These are phyloP conservation scores for Brettanomyces sp. DNA, from an alignment of 805 yeast genomes.

Conservation along the genomic window DNA sequence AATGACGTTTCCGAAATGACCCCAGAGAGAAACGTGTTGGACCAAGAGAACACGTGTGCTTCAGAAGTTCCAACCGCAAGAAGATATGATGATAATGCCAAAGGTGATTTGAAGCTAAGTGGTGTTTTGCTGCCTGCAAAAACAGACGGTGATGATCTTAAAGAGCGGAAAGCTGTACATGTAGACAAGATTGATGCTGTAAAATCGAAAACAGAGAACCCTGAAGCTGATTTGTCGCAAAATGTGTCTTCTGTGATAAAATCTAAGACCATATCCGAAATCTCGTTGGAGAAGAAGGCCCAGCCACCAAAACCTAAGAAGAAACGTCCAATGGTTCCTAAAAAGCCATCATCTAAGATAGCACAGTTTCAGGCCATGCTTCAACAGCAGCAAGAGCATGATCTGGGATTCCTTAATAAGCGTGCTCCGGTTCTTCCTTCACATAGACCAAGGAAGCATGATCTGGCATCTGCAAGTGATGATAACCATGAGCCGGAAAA, in stretches of 20 bases:
- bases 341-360: conserved; percentile 67
- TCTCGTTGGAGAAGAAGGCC: background rate
- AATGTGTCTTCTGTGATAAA: background rate
- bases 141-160: too few relatives aligned
- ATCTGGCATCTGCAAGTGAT: conserved; percentile 9
- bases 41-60: too few relatives aligned
- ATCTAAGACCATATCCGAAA: background rate
- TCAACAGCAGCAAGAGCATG: conserved; percentile 38
- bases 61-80: too few relatives aligned
- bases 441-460: conserved; percentile 11
- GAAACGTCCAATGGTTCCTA: conserved; percentile 62
- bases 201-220: too few relatives aligned
- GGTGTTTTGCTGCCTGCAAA: too few relatives aligned
- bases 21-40: too few relatives aligned
- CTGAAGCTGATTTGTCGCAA: background rate
- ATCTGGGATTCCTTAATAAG: conserved; percentile 13
- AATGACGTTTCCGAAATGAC: background rate
- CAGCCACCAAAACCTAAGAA: conserved; percentile 6
- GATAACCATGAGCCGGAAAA: conserved; percentile 21
- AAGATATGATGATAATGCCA: too few relatives aligned
- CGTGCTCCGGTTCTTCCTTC: conserved; percentile 15
- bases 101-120: too few relatives aligned
- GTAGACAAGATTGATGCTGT: background rate
- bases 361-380: conserved; percentile 79
- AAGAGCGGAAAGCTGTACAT: background rate